Conservation (phyloP, 768 basidiomycete genomes). For the Suillus subalutaceus region DNA sequence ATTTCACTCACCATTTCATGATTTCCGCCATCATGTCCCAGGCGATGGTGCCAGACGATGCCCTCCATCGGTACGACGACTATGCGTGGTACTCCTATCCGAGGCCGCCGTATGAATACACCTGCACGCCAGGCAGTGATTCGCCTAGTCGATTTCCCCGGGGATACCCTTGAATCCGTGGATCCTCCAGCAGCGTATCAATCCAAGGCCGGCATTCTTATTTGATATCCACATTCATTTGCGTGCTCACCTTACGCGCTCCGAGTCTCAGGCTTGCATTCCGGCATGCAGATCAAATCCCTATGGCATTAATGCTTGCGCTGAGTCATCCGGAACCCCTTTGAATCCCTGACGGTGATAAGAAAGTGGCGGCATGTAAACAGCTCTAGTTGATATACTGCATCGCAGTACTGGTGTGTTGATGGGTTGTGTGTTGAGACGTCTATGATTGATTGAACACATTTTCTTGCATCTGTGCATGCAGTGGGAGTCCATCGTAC, state of each 20-base stretch:
- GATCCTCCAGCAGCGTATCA: neutral
- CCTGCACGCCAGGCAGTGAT: neutral
- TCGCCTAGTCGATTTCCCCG: neutral
- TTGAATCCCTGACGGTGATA: conserved; percentile 1
- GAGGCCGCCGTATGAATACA: conserved; percentile 2
- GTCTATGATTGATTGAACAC: conserved; percentile 1
- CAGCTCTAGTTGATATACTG: neutral
- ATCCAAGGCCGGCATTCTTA: neutral
- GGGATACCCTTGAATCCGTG: neutral
- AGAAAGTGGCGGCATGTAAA: neutral
- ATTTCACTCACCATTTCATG: neutral
- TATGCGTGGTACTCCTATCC: conserved; percentile 3
- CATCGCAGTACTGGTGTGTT: neutral
- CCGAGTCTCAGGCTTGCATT: neutral
- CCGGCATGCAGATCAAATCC: conserved; percentile 1
- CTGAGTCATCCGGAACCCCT: neutral
- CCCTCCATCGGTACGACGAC: neutral
- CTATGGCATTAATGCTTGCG: neutral
- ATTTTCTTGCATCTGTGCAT: neutral
- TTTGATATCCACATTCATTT: neutral
- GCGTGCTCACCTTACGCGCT: neutral
- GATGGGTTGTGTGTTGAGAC: conserved; percentile 2
- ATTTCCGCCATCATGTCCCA: neutral
- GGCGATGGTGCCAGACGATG: neutral
- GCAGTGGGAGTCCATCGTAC: neutral